Conservation (phyloP, 768 basidiomycete species). For the Amanita exitialis region DNA sequence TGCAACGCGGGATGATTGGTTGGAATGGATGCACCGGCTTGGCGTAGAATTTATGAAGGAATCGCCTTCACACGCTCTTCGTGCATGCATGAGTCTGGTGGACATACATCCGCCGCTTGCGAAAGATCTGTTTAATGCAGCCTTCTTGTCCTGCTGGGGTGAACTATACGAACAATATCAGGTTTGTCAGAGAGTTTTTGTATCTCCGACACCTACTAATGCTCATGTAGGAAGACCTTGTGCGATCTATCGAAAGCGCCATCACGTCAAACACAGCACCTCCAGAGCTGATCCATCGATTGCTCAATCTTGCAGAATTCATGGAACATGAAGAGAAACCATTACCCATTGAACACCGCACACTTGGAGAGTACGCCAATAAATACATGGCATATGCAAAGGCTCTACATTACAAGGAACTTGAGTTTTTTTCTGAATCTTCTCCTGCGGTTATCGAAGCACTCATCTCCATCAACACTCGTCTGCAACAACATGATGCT, state of each 20-base stretch:
- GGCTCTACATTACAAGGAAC: slow-evolving; percentile 96
- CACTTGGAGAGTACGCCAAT: slow-evolving; percentile 88
- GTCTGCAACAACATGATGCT: slow-evolving; percentile 93
- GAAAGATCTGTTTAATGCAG: slow-evolving; percentile 94
- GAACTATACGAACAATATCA: slow-evolving; percentile 96
- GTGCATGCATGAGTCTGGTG: slow-evolving; percentile 91
- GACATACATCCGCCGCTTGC: slow-evolving; percentile 87
- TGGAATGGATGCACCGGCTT: slow-evolving; percentile 89
- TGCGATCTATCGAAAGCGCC: slow-evolving; percentile 79
- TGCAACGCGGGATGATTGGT: slow-evolving; percentile 80
- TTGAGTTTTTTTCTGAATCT: slow-evolving; percentile 91
- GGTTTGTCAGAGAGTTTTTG: slow-evolving; percentile 31
- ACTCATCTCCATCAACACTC: slow-evolving; percentile 92
- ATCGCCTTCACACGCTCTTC: slow-evolving; percentile 94
- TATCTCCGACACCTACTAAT: not conserved
- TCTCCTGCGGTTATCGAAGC: slow-evolving; percentile 88
- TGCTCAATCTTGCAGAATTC: slow-evolving; percentile 93
- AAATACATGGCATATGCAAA: slow-evolving; percentile 94
- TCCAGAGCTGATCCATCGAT: slow-evolving; percentile 80
- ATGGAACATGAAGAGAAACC: slow-evolving; percentile 99
- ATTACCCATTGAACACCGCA: slow-evolving; percentile 86
- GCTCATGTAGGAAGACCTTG: slow-evolving; percentile 75
- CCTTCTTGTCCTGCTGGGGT: slow-evolving; percentile 96
- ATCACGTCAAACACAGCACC: slow-evolving; percentile 72
- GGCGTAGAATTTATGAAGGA: slow-evolving; percentile 97